These are phyloP conservation scores for Penicillium turbatum DNA, from an alignment of 495 filamentous ascomycete genomes.

Conservation along the genomic window DNA sequence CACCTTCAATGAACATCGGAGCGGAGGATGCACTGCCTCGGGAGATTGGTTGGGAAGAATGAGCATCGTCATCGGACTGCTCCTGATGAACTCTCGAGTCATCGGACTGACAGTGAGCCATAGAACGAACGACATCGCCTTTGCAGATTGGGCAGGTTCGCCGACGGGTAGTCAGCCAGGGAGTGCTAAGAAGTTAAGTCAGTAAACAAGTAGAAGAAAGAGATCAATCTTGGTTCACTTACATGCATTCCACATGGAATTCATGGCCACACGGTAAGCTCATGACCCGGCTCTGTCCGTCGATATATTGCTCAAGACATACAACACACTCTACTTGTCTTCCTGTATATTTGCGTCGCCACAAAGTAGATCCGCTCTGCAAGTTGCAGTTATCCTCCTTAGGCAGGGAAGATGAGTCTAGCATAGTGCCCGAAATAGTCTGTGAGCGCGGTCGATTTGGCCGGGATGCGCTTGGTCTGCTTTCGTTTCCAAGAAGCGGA, in stretches of 20 bases:
- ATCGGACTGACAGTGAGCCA: conserved; percentile 46
- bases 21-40: conserved; percentile 44
- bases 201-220: conserved; percentile 5
- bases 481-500: conserved; percentile 55
- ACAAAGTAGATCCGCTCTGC: conserved; percentile 50
- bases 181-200: conserved; percentile 60
- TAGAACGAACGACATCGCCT: conserved; percentile 79
- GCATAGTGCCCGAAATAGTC: conserved; percentile 54
- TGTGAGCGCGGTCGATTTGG: conserved; percentile 57
- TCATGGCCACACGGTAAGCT: conserved; percentile 97
- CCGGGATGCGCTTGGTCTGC: conserved; percentile 27
- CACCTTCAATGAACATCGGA: conserved; percentile 40
- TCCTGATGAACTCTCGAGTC: conserved; percentile 47
- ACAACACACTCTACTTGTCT: conserved; percentile 95
- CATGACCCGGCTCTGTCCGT: conserved; percentile 94
- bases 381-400: conserved; percentile 46
- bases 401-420: conserved; percentile 31
- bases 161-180: conserved; percentile 93
- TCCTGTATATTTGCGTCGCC: conserved; percentile 78
- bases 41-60: conserved; percentile 17
- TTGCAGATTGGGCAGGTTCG: conserved; percentile 98
- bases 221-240: conserved; percentile 45
- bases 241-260: conserved; percentile 99
- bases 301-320: conserved; percentile 93
- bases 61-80: conserved; percentile 35